Percentiles rank a stretch among this genome's conserved stretches.
Evolutionary conservation across 2,329 filamentous ascomycete genomes (phyloP).

Genomic region (Xylaria sp.): DNA sequence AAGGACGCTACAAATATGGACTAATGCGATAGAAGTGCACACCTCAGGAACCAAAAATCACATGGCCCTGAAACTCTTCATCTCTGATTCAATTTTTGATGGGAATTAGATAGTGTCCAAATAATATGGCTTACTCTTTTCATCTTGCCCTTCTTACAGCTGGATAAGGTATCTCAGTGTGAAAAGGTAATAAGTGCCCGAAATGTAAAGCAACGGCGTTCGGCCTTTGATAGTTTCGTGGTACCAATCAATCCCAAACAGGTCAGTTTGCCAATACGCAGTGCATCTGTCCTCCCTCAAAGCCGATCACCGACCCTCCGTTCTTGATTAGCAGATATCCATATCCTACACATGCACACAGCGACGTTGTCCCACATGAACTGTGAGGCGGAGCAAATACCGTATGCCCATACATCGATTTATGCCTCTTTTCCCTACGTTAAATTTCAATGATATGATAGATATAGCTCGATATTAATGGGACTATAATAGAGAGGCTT

Average conservation of each 20-base stretch:
- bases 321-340: conserved; percentile 13
- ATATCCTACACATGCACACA: conserved; percentile 18
- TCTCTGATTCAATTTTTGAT: neutral
- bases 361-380: conserved; percentile 28
- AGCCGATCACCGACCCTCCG: conserved; percentile 23
- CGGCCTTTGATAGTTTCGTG: conserved; percentile 24
- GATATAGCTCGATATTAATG: no score
- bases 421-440: neutral
- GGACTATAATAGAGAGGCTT: no score
- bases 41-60: conserved; percentile 3
- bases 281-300: conserved; percentile 12
- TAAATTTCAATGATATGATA: no score
- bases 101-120: neutral
- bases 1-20: conserved; percentile 69
- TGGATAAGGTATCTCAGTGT: neutral
- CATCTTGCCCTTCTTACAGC: neutral
- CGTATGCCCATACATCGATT: neutral
- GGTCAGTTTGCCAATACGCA: conserved; percentile 24
- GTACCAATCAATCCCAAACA: conserved; percentile 29
- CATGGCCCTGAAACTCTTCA: neutral
- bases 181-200: neutral
- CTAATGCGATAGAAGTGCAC: conserved; percentile 39
- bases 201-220: conserved; percentile 7
- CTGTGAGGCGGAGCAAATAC: conserved; percentile 6
- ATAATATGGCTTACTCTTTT: neutral